These are phyloP conservation scores for Gaertneriomyces sp. DNA, from an alignment of 192 early-diverging fungal genomes.

Conservation along the genomic window DNA sequence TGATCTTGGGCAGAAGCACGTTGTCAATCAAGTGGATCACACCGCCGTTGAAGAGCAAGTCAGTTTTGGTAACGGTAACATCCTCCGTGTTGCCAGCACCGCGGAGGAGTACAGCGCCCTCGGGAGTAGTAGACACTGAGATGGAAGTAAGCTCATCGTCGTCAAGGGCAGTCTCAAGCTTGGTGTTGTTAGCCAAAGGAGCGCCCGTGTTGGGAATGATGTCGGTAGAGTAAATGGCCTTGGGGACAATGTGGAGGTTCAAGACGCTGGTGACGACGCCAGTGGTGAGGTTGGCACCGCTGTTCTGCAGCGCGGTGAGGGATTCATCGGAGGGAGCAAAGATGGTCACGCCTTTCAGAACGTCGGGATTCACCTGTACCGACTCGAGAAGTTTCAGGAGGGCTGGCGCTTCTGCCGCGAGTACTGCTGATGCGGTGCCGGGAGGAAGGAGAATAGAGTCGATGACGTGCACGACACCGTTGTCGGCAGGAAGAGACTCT, in stretches of 20 bases:
- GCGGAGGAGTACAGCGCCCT: conserved; percentile 25
- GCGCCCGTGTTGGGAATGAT: conserved; percentile 15
- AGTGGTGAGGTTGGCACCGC: conserved; percentile 24
- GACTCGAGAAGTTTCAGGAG: conserved; percentile 1
- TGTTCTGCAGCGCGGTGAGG: conserved; percentile 30
- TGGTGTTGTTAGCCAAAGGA: conserved; percentile 9
- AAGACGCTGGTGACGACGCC: conserved; percentile 29
- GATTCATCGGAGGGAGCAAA: conserved; percentile 48
- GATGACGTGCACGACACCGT: conserved; percentile 48
- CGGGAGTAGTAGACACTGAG: conserved; percentile 1
- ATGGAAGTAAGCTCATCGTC: conserved; percentile 19
- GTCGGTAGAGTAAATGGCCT: conserved; percentile 31
- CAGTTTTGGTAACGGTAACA: conserved; percentile 38
- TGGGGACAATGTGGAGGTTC: conserved; percentile 40
- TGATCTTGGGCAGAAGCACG: conserved; percentile 38
- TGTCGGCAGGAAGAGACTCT: conserved; percentile 22
- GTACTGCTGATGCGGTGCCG: conserved; percentile 4
- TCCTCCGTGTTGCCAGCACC: conserved; percentile 34
- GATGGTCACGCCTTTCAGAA: conserved; percentile 38
- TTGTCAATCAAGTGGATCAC: conserved; percentile 50
- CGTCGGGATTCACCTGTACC: neutral
- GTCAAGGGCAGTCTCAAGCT: conserved; percentile 10
- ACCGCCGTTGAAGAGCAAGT: conserved; percentile 38
- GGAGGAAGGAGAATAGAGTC: conserved; percentile 44
- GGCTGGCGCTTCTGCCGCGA: conserved; percentile 9